Percentiles rank a stretch among this genome's conserved stretches.
Evolutionary conservation across 2,329 filamentous ascomycete genomes (phyloP).

Genomic region (Pseudopyricularia cyperi): DNA sequence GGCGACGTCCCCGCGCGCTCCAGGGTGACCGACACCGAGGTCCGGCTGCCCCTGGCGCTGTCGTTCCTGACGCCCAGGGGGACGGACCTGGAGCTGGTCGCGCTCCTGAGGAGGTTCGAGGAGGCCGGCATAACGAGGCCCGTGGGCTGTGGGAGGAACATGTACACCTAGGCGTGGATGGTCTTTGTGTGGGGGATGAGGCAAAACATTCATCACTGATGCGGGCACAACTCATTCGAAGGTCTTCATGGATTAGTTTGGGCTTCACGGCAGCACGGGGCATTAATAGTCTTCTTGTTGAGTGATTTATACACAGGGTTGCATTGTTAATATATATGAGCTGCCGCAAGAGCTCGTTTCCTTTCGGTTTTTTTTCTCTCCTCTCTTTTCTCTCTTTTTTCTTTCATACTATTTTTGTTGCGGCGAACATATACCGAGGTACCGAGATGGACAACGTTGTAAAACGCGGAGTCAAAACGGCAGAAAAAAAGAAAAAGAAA

Average conservation of each 20-base stretch:
- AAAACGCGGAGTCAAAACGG: background rate
- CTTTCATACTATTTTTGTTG: too few relatives aligned
- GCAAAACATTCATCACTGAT: background rate
- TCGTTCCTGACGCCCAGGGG: constrained; percentile 43
- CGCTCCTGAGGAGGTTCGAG: background rate
- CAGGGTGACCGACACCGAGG: constrained; percentile 28
- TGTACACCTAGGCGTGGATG: background rate
- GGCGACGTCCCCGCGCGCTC: constrained; percentile 21
- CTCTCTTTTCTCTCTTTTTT: background rate
- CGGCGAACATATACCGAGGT: background rate
- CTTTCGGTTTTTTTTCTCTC: too few relatives aligned
- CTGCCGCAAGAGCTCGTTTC: background rate
- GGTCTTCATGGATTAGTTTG: background rate
- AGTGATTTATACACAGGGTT: background rate
- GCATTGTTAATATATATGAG: background rate
- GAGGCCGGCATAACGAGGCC: background rate
- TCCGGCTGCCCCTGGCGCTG: constrained; percentile 41
- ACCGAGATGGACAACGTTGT: background rate
- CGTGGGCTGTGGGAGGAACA: background rate
- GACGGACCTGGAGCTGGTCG: background rate
- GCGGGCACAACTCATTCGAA: background rate
- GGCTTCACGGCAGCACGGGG: too few relatives aligned
- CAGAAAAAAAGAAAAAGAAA: background rate
- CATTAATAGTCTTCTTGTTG: background rate
- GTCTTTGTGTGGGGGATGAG: background rate